A percentile compares a stretch with the other conserved stretches of the same genome.
Evolutionary conservation across 352 stramenopile species (phyloP).

Genomic region (Pythium phragmitis): DNA sequence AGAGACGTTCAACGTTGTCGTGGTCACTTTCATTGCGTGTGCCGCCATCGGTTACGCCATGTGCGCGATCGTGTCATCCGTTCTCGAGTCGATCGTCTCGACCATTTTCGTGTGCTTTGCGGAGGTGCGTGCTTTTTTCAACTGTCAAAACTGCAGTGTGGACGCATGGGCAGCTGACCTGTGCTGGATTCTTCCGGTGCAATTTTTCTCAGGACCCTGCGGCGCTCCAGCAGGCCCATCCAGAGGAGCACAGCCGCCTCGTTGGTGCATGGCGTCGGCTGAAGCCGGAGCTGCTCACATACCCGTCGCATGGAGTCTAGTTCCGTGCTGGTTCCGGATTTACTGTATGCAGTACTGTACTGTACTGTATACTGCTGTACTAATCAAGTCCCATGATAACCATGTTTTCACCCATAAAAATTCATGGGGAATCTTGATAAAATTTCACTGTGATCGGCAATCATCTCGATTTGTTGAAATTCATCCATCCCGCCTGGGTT

Average conservation of each 20-base stretch:
- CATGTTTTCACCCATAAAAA: no score
- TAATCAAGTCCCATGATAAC: no score
- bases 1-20: conserved; percentile 86
- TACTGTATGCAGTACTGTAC: neutral
- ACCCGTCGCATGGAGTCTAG: conserved; percentile 26
- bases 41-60: conserved; percentile 80
- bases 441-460: conserved; percentile 2
- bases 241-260: conserved; percentile 67
- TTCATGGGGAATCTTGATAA: no score
- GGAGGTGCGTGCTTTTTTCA: conserved; percentile 46
- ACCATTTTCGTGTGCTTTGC: conserved; percentile 90
- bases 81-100: conserved; percentile 80
- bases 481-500: neutral
- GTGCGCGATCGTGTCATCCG: conserved; percentile 81
- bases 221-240: conserved; percentile 65
- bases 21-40: conserved; percentile 75
- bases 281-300: conserved; percentile 64
- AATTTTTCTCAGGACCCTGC: conserved; percentile 49
- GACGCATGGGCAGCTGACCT: conserved; percentile 2
- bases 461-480: conserved; percentile 1
- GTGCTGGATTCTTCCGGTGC: neutral
- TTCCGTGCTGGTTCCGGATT: no score
- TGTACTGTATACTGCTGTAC: no score
- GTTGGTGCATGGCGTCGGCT: conserved; percentile 67
- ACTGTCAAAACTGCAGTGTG: neutral